A percentile compares a stretch with the other conserved stretches of the same genome.
Evolutionary conservation across 1,139 yeast genomes (phyloP).

Genomic region (Pichia sp.): DNA sequence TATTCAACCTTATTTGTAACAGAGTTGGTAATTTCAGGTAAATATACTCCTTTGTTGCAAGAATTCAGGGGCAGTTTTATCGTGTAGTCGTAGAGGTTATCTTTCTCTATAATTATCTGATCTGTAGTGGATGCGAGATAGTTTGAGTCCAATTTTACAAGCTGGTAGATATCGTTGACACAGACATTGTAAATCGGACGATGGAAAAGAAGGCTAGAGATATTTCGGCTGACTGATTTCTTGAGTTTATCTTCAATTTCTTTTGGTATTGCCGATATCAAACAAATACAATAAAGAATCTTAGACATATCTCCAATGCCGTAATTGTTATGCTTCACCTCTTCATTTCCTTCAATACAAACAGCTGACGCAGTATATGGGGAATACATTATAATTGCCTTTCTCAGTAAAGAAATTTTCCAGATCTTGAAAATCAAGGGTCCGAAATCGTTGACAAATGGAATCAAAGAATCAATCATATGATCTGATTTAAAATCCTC

Average conservation of each 20-base stretch:
- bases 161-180: conserved; percentile 48
- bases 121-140: conserved; percentile 71
- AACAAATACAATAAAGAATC: conserved; percentile 45
- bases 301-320: conserved; percentile 41
- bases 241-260: conserved; percentile 28
- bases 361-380: conserved; percentile 15
- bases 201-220: conserved; percentile 32
- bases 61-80: conserved; percentile 33
- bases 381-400: conserved; percentile 52
- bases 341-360: conserved; percentile 17
- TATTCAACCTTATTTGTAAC: conserved; percentile 22
- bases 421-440: conserved; percentile 69
- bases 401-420: conserved; percentile 62
- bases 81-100: conserved; percentile 50
- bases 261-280: conserved; percentile 45
- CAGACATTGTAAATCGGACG: conserved; percentile 64
- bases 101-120: conserved; percentile 56
- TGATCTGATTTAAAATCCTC: conserved; percentile 35
- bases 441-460: conserved; percentile 53
- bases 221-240: conserved; percentile 25
- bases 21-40: conserved; percentile 13
- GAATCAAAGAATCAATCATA: conserved; percentile 46
- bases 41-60: background rate
- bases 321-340: conserved; percentile 23
- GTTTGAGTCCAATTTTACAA: conserved; percentile 29